phyloP scores from a whole-genome alignment of 768 basidiomycete genomes.

The Kwoniella botswanensis region DNA sequence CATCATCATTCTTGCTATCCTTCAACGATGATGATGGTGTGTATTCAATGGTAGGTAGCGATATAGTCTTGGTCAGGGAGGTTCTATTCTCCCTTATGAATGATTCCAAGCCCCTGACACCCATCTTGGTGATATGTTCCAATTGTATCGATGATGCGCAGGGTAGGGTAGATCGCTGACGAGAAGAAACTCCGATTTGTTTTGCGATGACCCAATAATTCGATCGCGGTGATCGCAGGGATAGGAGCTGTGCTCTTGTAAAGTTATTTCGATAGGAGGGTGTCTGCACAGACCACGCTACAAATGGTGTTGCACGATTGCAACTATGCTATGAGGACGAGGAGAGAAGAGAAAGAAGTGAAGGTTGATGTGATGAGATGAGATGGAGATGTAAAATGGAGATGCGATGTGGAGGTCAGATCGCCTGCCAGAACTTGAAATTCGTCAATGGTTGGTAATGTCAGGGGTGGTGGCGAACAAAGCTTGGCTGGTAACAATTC shows the following conservation, averaged over 20 bases:
- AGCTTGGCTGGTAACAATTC: background rate
- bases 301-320: background rate
- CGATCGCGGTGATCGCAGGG: too few relatives aligned
- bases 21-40: constrained; percentile 6
- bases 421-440: background rate
- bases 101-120: constrained; percentile 54
- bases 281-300: background rate
- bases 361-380: background rate
- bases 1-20: background rate
- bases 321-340: background rate
- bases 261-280: background rate
- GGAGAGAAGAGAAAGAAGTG: background rate
- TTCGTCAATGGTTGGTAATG: background rate
- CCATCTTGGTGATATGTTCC: constrained; percentile 43
- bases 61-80: constrained; percentile 45
- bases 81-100: constrained; percentile 56
- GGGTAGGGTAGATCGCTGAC: background rate
- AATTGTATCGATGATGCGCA: background rate
- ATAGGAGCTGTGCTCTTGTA: background rate
- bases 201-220: too few relatives aligned
- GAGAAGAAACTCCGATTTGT: too few relatives aligned
- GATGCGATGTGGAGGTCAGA: constrained; percentile 11
- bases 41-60: constrained; percentile 13
- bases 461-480: background rate
- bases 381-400: background rate